Base-by-base conservation (phyloP, 1,139 yeast genomes). In the Hansenula lynferdii region DNA sequence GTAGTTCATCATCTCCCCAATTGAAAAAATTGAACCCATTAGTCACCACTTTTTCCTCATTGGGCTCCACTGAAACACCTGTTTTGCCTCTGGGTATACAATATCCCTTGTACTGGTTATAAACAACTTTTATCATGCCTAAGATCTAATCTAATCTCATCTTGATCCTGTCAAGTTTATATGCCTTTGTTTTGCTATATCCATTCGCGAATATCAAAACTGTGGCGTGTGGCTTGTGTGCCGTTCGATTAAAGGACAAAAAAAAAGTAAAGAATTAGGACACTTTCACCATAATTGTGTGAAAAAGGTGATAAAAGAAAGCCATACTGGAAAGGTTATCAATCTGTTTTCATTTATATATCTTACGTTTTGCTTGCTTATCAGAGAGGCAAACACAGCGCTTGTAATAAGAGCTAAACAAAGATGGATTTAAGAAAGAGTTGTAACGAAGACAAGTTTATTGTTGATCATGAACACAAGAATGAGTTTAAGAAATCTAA, bases 1-100 rank as follows among this genome's bases (percentile, higher is more conserved):
- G 34, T 17, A 31, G n/a, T 10, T 32, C 45, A 22, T 34, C 37
- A 14, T 19, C 32, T 14, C 35, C 39, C 65, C 64, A 61, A 19
- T 47, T 38, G 21, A 62, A 45, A 24, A 42, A 51, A 39, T 63
- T 65, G 37, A 62, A 62, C 16, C 67, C 67, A 41, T 58, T 52
- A 0, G 65, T 58, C 7, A 6, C 9, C 10, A 21, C 11, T 5
- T 9, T 24, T 10, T 12, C 26, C 26, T 12, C 15, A 15, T 9
- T 15, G 4, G 20, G n/a, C 8, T 29, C 18, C 17, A n/a, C 10
- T 11, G 16, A 8, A n/a, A 34, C 33, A 0, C 32, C 37, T 6
- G 34, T 28, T 9, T 34, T 22, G 4, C 42, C 37, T n/a, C 25
- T 41, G 6, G 51, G 43, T 8, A 48, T 18, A 19, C 46, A 43